Evolutionary conservation across 169 alveolate genomes (phyloP), one percentile per base, ranked within the genome.

Genomic region (Plasmodium cynomolgi): DNA sequence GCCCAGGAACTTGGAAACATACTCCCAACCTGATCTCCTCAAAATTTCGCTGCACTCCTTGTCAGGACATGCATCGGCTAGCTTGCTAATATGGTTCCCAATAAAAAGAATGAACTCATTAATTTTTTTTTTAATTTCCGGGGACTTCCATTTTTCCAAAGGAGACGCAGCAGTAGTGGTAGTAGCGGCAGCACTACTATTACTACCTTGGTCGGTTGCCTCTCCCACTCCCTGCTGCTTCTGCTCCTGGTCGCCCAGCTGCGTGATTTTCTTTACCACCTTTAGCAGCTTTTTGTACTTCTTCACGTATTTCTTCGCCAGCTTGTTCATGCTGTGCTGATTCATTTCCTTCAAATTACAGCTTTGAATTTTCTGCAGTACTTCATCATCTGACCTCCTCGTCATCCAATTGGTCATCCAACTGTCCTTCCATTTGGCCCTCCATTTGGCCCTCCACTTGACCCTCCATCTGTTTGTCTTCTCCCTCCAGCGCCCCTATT

Each of bases 241-340:
- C 29, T 23, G n/a, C 17, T 81, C 75, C 34, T 81, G 50, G 13
- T 81, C 77, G 13, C 37, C 26, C 15, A 75, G 44, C 6, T 26
- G 58, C 20, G 81, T 15, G 7, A 90, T 85, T 47, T 80, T 90
- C 26, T 80, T 90, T 23, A 90, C 90, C 20, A 90, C 50, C 50
- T 80, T 90, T 15, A 90, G 82, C 58, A 90, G 68, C 74, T 90
- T 90, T 68, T 90, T 90, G 73, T 90, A 62, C 77, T 90, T 90
- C 39, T 90, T 90, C 26, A 90, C 41, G 50, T 33, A 81, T 50
- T 80, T 90, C 54, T 90, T 90, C 47, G 83, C 77, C 20, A 90
- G 17, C 56, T 90, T 90, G 50, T 90, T 90, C 72, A 90, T 90
- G 50, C 91, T 80, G 50, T 90, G 90, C 50, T 90, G 84, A 26